These are phyloP conservation scores for Leccinum pellstonianum DNA, from an alignment of 768 basidiomycete species.

Conservation along the genomic window DNA sequence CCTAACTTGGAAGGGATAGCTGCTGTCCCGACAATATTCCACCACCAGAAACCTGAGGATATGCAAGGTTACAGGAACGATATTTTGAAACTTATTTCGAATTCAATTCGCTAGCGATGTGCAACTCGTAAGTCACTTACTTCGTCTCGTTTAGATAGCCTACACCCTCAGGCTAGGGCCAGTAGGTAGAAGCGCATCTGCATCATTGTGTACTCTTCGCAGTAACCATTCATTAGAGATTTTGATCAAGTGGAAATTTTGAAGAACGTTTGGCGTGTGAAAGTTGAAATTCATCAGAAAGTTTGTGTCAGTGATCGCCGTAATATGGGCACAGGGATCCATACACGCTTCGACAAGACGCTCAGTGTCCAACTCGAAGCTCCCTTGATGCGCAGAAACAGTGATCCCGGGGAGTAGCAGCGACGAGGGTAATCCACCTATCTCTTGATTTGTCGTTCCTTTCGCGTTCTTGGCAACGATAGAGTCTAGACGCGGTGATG, in stretches of 20 bases:
- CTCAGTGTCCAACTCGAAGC: not conserved
- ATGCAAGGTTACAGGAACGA: not conserved
- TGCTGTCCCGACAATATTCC: not conserved
- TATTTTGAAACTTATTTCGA: slow-evolving; percentile 6
- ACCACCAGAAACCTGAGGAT: not conserved
- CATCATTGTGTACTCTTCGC: not conserved
- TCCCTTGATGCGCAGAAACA: not conserved
- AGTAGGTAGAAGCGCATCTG: not conserved
- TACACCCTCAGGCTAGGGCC: not conserved
- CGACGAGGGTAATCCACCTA: not conserved
- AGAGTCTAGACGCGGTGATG: not conserved
- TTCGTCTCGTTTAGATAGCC: not conserved
- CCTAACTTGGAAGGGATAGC: slow-evolving; percentile 6
- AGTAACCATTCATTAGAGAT: no score
- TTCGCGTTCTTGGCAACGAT: not conserved
- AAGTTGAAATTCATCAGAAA: no score
- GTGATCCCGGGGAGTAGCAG: not conserved
- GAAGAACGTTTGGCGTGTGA: no score
- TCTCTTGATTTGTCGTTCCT: not conserved
- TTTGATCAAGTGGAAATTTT: no score
- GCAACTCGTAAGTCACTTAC: not conserved
- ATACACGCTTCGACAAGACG: not conserved
- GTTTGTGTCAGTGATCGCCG: not conserved
- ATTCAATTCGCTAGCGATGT: slow-evolving; percentile 2
- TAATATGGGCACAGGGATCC: not conserved